Percentiles rank a stretch among this genome's conserved stretches.
These are phyloP conservation scores for Ustilago curta DNA, from an alignment of 1,284 basidiomycete genomes.

Conservation along the genomic window DNA sequence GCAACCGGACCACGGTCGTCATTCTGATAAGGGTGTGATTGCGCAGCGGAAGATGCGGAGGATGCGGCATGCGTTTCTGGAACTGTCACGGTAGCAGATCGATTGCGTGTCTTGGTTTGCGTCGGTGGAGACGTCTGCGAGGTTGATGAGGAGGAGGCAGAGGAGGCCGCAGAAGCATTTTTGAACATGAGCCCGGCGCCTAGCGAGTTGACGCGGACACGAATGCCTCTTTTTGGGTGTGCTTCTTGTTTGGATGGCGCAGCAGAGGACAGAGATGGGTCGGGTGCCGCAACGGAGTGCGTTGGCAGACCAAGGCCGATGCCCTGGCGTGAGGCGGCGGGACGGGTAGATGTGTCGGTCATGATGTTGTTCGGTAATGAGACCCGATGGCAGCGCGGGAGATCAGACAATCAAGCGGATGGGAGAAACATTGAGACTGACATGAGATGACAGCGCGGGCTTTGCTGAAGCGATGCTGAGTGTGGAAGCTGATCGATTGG, in stretches of 20 bases:
- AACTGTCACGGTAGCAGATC: constrained; percentile 22
- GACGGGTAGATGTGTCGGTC: constrained; percentile 18
- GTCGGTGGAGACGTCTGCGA: background rate
- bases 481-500: background rate
- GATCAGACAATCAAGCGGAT: constrained; percentile 13
- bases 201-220: constrained; percentile 37
- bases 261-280: constrained; percentile 2
- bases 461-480: background rate
- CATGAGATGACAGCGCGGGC: constrained; percentile 1
- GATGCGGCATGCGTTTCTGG: background rate
- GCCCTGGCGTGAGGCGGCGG: background rate
- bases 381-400: constrained; percentile 4
- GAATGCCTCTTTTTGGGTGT: constrained; percentile 25
- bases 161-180: constrained; percentile 11
- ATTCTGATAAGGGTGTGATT: background rate
- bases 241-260: constrained; percentile 6
- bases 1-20: constrained; percentile 7
- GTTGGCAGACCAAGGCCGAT: constrained; percentile 15
- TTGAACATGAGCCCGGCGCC: constrained; percentile 37
- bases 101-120: constrained; percentile 17
- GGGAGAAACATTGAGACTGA: constrained; percentile 9
- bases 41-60: constrained; percentile 1
- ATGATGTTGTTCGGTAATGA: constrained; percentile 4
- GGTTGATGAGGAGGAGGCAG: background rate
- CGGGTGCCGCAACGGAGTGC: constrained; percentile 13